phyloP scores from a whole-genome alignment of 2,329 filamentous ascomycete species.

The Nothophaeocryptopus gaeumannii region DNA sequence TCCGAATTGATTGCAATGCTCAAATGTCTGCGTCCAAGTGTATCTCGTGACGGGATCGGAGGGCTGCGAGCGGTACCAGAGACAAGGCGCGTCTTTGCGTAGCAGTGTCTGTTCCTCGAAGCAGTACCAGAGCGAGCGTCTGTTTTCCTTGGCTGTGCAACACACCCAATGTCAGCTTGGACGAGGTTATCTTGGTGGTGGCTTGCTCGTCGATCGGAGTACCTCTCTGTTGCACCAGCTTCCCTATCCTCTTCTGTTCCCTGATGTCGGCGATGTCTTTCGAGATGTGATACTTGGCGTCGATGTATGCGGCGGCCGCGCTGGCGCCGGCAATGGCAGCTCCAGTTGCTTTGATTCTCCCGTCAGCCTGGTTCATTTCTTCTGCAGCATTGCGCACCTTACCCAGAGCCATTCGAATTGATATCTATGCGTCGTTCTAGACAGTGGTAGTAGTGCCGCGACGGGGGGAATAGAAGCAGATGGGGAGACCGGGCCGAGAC shows the following conservation, averaged over 20 bases:
- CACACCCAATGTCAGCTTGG: background rate
- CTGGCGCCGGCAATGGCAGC: conserved; percentile 50
- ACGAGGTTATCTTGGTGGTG: background rate
- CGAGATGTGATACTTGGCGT: conserved; percentile 65
- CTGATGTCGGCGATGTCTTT: conserved; percentile 58
- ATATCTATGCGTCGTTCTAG: too few species aligned
- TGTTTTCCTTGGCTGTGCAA: conserved; percentile 49
- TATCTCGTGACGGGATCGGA: conserved; percentile 37
- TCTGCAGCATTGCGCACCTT: background rate
- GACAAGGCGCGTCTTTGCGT: conserved; percentile 47
- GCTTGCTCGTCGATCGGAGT: background rate
- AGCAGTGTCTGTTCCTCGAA: conserved; percentile 51
- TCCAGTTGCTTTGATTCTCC: conserved; percentile 11
- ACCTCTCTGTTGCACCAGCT: conserved; percentile 10
- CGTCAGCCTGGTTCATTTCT: background rate
- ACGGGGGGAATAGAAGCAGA: too few species aligned
- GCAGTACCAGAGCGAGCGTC: conserved; percentile 62
- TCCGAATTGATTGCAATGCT: conserved; percentile 59
- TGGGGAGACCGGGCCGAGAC: too few species aligned
- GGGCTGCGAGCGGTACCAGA: conserved; percentile 64
- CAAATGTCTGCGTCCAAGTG: conserved; percentile 57
- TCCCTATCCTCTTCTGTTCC: conserved; percentile 11
- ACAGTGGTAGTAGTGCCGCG: too few species aligned
- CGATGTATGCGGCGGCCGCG: conserved; percentile 72
- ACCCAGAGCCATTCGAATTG: conserved; percentile 6